A percentile compares a stretch with the other conserved stretches of the same genome.
These are phyloP conservation scores for Cordyceps tenuipes DNA, from an alignment of 2,329 filamentous ascomycete species.

Conservation along the genomic window DNA sequence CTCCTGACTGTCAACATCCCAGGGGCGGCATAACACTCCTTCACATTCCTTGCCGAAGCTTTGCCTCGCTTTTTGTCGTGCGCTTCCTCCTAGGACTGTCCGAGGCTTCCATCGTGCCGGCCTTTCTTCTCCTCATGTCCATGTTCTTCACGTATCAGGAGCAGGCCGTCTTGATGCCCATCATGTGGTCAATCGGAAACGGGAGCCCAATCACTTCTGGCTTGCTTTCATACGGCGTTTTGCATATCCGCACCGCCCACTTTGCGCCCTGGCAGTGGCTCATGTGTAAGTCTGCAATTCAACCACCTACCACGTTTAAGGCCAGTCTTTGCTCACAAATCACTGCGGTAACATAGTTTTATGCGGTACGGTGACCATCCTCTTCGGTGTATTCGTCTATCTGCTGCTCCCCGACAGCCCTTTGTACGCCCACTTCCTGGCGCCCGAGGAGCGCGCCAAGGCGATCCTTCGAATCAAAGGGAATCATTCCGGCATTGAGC, in stretches of 20 bases:
- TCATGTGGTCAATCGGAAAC: constrained; percentile 33
- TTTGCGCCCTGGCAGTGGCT: constrained; percentile 32
- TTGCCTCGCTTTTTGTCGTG: constrained; percentile 21
- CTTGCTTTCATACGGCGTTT: constrained; percentile 23
- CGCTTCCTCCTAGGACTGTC: constrained; percentile 22
- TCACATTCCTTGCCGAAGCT: constrained; percentile 21
- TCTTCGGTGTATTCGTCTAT: constrained; percentile 15
- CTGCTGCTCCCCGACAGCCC: constrained; percentile 12
- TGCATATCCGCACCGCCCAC: constrained; percentile 25
- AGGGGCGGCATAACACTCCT: constrained; percentile 24
- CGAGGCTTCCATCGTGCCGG: constrained; percentile 19
- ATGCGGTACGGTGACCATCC: constrained; percentile 14
- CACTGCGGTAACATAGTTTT: constrained; percentile 11
- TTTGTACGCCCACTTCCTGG: constrained; percentile 18
- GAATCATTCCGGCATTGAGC: constrained; percentile 26
- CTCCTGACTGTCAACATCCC: neutral
- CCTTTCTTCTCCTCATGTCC: constrained; percentile 20
- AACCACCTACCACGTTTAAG: neutral
- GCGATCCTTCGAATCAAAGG: constrained; percentile 24
- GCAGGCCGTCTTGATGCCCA: constrained; percentile 26
- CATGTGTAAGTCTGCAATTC: constrained; percentile 21
- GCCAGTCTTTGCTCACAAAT: neutral
- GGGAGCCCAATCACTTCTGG: constrained; percentile 25
- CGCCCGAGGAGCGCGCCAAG: constrained; percentile 19
- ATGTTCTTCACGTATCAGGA: constrained; percentile 30